Conservation (phyloP, 805 yeast genomes). For the Novakomyces olei region DNA sequence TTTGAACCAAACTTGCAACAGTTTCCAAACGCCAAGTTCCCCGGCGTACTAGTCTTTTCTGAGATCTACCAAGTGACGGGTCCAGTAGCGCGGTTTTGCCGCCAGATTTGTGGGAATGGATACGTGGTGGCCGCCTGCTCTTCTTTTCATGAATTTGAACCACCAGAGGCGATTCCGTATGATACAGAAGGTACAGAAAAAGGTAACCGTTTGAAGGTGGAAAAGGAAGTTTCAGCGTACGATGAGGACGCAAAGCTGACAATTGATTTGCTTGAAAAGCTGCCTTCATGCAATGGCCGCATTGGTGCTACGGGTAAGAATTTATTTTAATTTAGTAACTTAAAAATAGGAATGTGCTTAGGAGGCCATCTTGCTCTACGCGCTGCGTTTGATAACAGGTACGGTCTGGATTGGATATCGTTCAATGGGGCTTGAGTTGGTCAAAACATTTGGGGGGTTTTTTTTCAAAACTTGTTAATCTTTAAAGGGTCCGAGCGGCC, state of each 20-base stretch:
- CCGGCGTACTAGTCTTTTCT: conserved; percentile 57
- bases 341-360: conserved; percentile 22
- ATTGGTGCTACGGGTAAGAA: conserved; percentile 66
- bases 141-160: conserved; percentile 51
- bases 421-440: too few relatives aligned
- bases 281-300: conserved; percentile 45
- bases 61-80: conserved; percentile 66
- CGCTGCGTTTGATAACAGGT: conserved; percentile 37
- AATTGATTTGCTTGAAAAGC: conserved; percentile 34
- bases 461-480: too few relatives aligned
- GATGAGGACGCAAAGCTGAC: conserved; percentile 51
- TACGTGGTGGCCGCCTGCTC: conserved; percentile 62
- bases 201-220: conserved; percentile 45
- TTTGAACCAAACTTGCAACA: conserved; percentile 48
- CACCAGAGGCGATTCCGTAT: conserved; percentile 40
- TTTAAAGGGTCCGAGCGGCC: conserved; percentile 43
- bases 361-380: conserved; percentile 69
- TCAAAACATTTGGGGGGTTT: too few relatives aligned
- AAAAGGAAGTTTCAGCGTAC: conserved; percentile 46
- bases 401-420: too few relatives aligned
- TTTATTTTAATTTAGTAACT: not conserved
- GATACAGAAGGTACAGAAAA: conserved; percentile 54
- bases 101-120: conserved; percentile 59
- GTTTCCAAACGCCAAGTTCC: conserved; percentile 59
- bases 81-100: conserved; percentile 58